Conservation (phyloP, 2,329 filamentous ascomycete genomes). For the Sporothrix inflata region DNA sequence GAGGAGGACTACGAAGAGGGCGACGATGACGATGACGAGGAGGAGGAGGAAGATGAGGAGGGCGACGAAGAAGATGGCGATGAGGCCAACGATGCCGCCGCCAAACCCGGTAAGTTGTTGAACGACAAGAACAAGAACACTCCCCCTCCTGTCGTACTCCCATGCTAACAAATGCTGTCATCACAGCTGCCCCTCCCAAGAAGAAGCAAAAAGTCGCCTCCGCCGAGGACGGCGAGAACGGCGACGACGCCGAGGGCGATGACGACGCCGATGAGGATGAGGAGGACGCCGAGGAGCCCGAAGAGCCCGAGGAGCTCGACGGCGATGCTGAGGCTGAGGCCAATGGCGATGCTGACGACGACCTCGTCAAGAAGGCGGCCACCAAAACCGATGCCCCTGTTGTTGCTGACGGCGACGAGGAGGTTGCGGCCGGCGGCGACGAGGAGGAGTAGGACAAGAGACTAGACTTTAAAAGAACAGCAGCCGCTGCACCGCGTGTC, state of each 20-base stretch:
- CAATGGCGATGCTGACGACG: conserved; percentile 29
- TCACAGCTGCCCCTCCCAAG: conserved; percentile 46
- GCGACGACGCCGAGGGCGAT: conserved; percentile 35
- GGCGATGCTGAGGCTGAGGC: conserved; percentile 38
- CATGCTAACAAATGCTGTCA: background rate
- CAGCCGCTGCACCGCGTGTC: too few relatives aligned
- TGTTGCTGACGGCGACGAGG: conserved; percentile 26
- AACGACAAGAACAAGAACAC: conserved; percentile 35
- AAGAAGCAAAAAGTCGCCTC: conserved; percentile 56
- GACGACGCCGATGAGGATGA: conserved; percentile 36
- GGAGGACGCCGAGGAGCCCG: conserved; percentile 41
- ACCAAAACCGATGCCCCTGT: conserved; percentile 30
- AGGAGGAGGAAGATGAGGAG: conserved; percentile 45
- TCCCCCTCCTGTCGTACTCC: background rate
- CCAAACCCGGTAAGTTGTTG: conserved; percentile 28
- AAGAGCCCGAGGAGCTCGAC: conserved; percentile 38
- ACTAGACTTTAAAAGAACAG: background rate
- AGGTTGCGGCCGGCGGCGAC: conserved; percentile 32
- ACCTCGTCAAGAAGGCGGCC: conserved; percentile 28
- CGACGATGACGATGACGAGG: conserved; percentile 37
- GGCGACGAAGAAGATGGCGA: conserved; percentile 47
- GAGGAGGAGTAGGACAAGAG: conserved; percentile 31
- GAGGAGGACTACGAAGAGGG: conserved; percentile 40
- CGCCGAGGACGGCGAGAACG: conserved; percentile 38
- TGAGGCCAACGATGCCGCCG: conserved; percentile 4